Conservation (phyloP, 2,329 filamentous ascomycete genomes). For the Epichloe scottii region DNA sequence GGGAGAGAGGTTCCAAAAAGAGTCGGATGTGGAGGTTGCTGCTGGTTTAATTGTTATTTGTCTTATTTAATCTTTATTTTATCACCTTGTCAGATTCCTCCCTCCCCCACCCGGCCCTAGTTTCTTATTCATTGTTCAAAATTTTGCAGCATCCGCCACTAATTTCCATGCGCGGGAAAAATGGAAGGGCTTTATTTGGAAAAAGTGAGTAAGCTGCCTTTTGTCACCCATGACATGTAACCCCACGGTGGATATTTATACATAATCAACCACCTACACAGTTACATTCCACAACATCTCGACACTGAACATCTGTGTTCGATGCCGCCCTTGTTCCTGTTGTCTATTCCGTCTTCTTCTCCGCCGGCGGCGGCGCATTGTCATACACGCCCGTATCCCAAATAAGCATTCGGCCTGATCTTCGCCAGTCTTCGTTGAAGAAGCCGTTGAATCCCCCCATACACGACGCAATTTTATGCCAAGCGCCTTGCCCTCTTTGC, state of each 20-base stretch:
- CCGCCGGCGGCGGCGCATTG: background rate
- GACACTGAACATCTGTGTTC: no score
- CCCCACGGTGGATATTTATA: no score
- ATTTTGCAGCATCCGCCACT: background rate
- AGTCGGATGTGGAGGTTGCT: background rate
- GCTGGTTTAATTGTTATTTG: background rate
- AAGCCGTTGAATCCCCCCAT: conserved; percentile 49
- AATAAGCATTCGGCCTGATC: conserved; percentile 43
- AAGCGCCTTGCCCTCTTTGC: conserved; percentile 25
- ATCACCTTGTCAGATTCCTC: background rate
- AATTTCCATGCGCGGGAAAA: no score
- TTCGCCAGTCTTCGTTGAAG: conserved; percentile 49
- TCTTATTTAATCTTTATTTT: background rate
- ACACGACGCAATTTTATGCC: conserved; percentile 32
- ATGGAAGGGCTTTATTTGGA: background rate
- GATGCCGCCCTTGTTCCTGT: no score
- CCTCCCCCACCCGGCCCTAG: background rate
- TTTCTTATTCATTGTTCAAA: background rate
- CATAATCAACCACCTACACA: background rate
- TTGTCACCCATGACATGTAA: no score
- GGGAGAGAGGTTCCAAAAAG: background rate
- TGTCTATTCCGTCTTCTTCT: no score
- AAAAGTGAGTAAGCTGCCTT: background rate
- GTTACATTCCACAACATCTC: background rate
- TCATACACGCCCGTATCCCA: conserved; percentile 38